Conservation (phyloP, 179 eudicot genomes). For the Heliamphora pulchella region DNA sequence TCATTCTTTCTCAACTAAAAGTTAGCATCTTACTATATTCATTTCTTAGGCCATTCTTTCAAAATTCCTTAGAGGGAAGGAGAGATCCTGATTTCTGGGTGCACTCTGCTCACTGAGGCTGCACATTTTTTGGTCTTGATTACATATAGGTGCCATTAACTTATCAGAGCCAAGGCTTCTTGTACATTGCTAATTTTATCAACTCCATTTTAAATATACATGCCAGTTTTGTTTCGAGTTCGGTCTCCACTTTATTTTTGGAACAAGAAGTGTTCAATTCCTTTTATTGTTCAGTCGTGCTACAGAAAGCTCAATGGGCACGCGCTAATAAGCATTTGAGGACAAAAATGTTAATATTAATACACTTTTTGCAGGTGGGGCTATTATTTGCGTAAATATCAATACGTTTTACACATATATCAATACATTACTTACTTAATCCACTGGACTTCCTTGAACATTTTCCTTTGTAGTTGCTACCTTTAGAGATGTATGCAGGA, state of each 20-base stretch:
- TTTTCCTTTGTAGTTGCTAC: too few relatives aligned
- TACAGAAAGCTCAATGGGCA: too few relatives aligned
- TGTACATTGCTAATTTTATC: constrained; percentile 5
- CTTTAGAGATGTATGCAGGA: too few relatives aligned
- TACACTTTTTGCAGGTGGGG: too few relatives aligned
- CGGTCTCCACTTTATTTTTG: neutral
- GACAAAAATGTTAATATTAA: too few relatives aligned
- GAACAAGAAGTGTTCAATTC: neutral
- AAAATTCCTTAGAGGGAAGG: neutral
- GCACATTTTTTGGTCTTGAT: neutral
- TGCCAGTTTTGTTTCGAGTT: neutral
- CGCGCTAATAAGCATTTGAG: too few relatives aligned
- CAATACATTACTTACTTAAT: too few relatives aligned
- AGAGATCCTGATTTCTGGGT: constrained; percentile 9
- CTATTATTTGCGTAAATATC: too few relatives aligned
- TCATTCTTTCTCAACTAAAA: constrained; percentile 11
- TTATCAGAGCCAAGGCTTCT: neutral
- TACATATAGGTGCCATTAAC: neutral
- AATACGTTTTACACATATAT: too few relatives aligned
- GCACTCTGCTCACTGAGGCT: neutral
- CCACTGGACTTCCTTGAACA: too few relatives aligned
- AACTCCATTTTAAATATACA: neutral
- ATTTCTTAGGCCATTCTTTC: constrained; percentile 15
- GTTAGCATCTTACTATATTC: neutral
- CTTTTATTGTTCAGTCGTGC: too few relatives aligned